Percentiles rank a stretch among this genome's conserved stretches.
Conservation (phyloP, 208 protist species). For the Leptomonas seymouri region DNA sequence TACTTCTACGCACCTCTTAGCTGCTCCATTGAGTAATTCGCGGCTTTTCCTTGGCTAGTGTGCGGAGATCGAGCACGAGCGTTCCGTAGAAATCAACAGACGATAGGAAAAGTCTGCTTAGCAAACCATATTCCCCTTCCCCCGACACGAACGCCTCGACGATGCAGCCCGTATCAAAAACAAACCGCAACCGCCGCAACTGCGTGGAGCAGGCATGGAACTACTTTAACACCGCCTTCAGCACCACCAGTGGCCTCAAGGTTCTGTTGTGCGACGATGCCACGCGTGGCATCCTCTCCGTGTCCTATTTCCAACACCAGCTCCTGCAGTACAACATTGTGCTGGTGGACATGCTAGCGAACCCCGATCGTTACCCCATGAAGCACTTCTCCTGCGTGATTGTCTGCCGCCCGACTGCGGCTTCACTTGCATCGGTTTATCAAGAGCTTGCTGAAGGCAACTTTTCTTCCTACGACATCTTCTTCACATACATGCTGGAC, state of each 20-base stretch:
- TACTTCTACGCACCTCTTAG: too few relatives aligned
- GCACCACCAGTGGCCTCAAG: conserved; percentile 80
- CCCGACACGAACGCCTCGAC: conserved; percentile 8
- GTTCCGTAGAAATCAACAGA: too few relatives aligned
- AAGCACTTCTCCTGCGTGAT: conserved; percentile 94
- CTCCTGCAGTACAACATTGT: conserved; percentile 98
- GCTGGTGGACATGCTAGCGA: conserved; percentile 95
- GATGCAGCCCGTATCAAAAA: conserved; percentile 13
- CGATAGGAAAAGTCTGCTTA: neutral
- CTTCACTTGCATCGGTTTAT: conserved; percentile 85
- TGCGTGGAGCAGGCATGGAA: conserved; percentile 76
- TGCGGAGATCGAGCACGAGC: too few relatives aligned
- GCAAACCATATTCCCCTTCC: neutral
- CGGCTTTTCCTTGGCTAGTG: too few relatives aligned
- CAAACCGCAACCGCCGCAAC: conserved; percentile 44
- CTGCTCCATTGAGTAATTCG: too few relatives aligned
- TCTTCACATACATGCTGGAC: conserved; percentile 95
- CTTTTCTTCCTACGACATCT: conserved; percentile 80
- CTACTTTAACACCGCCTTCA: conserved; percentile 78
- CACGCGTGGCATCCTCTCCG: conserved; percentile 92
- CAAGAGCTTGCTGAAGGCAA: conserved; percentile 94
- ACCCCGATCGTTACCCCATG: conserved; percentile 90
- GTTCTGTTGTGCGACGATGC: conserved; percentile 96
- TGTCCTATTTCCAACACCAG: conserved; percentile 96
- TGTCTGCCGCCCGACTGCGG: conserved; percentile 89